Percentiles rank a stretch among this genome's conserved stretches.
Conservation (phyloP, 2,329 filamentous ascomycete species). For the Cryphonectria parasitica region DNA sequence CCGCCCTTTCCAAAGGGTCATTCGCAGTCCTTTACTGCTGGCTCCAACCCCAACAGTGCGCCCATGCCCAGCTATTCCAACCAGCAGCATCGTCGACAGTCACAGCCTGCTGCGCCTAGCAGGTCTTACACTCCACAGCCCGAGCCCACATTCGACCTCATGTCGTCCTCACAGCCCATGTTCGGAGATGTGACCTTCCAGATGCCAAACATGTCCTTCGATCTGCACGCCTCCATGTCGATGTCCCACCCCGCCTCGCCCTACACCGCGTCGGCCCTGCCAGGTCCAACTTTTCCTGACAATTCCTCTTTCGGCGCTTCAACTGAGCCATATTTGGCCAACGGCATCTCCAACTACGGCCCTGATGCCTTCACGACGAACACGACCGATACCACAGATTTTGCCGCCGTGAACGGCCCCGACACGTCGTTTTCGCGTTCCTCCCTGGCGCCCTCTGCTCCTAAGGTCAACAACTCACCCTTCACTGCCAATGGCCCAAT, state of each 20-base stretch:
- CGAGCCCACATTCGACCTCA: conserved; percentile 29
- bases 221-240: conserved; percentile 21
- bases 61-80: conserved; percentile 27
- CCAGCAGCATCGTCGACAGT: conserved; percentile 26
- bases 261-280: conserved; percentile 11
- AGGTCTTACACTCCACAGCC: conserved; percentile 27
- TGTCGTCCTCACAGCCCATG: conserved; percentile 27
- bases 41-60: conserved; percentile 29
- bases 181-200: conserved; percentile 28
- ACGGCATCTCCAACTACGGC: conserved; percentile 18
- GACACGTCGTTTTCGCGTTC: conserved; percentile 26
- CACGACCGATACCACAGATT: conserved; percentile 16
- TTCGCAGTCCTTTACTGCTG: conserved; percentile 29
- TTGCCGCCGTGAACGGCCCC: conserved; percentile 16
- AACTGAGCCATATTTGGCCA: conserved; percentile 20
- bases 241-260: conserved; percentile 19
- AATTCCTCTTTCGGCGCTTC: conserved; percentile 19
- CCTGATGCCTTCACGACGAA: conserved; percentile 12
- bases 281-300: conserved; percentile 20
- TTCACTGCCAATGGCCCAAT: conserved; percentile 26
- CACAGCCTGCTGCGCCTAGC: conserved; percentile 23
- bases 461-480: conserved; percentile 23
- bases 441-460: conserved; percentile 20
- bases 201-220: conserved; percentile 23
- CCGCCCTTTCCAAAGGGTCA: conserved; percentile 24